phyloP scores from a whole-genome alignment of 2,329 filamentous ascomycete genomes.

The Dryadomyces quercus-mongolicae region DNA sequence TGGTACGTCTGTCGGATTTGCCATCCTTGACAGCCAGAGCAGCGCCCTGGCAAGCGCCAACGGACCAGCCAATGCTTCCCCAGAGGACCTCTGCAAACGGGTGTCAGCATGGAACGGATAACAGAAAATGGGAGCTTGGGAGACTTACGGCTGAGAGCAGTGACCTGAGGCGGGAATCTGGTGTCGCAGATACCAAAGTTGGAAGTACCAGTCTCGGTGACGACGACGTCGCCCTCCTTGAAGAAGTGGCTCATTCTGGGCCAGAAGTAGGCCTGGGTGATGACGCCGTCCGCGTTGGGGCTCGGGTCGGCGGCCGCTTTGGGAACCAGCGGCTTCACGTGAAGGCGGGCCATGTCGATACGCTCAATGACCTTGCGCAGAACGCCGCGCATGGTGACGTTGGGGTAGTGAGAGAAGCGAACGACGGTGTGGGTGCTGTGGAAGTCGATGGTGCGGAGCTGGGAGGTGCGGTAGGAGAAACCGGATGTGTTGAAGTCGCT shows the following conservation, averaged over 20 bases:
- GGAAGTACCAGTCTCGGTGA: constrained; percentile 79
- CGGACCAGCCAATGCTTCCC: constrained; percentile 50
- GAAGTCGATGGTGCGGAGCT: constrained; percentile 70
- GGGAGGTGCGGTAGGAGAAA: constrained; percentile 67
- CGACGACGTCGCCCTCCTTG: constrained; percentile 56
- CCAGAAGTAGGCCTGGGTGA: constrained; percentile 14
- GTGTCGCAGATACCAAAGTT: constrained; percentile 87
- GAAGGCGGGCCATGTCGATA: constrained; percentile 45
- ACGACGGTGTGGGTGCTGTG: constrained; percentile 64
- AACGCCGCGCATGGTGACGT: constrained; percentile 66
- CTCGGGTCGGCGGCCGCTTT: constrained; percentile 30
- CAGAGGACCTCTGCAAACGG: constrained; percentile 36
- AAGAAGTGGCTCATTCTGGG: constrained; percentile 13
- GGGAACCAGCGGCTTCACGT: constrained; percentile 36
- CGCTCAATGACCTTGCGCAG: constrained; percentile 56
- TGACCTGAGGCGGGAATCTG: constrained; percentile 65
- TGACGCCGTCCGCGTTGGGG: constrained; percentile 7
- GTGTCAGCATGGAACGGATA: neutral
- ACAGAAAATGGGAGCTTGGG: neutral
- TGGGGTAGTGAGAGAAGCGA: constrained; percentile 66
- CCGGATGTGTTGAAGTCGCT: constrained; percentile 75
- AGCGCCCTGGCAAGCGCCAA: constrained; percentile 49
- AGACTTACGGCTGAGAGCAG: constrained; percentile 36
- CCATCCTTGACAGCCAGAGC: constrained; percentile 52
- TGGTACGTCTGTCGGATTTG: constrained; percentile 47